Evolutionary conservation across 1,284 basidiomycete species (phyloP).

Genomic region (Malassezia globosa): DNA sequence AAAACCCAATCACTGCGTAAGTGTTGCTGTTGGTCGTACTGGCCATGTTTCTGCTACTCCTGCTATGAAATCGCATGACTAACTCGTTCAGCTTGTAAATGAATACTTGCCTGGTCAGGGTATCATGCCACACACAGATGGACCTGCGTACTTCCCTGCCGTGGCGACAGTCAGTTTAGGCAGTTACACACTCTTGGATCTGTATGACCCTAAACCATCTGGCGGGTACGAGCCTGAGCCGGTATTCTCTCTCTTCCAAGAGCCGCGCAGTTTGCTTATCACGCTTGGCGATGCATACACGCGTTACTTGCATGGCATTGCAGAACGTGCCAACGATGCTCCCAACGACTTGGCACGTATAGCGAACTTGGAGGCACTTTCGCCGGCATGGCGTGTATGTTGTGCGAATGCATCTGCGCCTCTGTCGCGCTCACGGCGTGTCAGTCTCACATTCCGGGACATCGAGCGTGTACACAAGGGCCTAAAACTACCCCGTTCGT

Average conservation of each 20-base stretch:
- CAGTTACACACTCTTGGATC: conserved; percentile 70
- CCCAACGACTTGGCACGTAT: conserved; percentile 20
- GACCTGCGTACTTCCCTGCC: conserved; percentile 71
- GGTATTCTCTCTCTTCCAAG: conserved; percentile 37
- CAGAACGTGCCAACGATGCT: conserved; percentile 49
- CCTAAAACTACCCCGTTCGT: not conserved
- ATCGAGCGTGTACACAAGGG: conserved; percentile 49
- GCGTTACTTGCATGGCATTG: conserved; percentile 47
- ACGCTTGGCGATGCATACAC: conserved; percentile 35
- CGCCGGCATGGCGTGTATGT: conserved; percentile 4
- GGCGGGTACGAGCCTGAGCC: conserved; percentile 28
- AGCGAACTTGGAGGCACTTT: conserved; percentile 21
- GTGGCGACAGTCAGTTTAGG: conserved; percentile 81
- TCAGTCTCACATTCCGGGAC: conserved; percentile 77
- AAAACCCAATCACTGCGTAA: conserved; percentile 70
- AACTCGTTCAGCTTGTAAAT: conserved; percentile 51
- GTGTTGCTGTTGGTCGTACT: conserved; percentile 58
- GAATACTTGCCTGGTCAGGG: conserved; percentile 74
- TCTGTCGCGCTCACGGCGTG: conserved; percentile 56
- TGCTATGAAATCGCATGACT: no score
- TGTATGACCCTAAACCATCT: conserved; percentile 52
- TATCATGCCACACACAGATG: conserved; percentile 80
- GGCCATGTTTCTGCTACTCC: no score
- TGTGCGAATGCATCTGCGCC: conserved; percentile 7
- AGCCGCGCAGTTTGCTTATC: conserved; percentile 38